phyloP scores from a whole-genome alignment of 1,139 yeast genomes.

The Debaryomycetaceae sp. region DNA sequence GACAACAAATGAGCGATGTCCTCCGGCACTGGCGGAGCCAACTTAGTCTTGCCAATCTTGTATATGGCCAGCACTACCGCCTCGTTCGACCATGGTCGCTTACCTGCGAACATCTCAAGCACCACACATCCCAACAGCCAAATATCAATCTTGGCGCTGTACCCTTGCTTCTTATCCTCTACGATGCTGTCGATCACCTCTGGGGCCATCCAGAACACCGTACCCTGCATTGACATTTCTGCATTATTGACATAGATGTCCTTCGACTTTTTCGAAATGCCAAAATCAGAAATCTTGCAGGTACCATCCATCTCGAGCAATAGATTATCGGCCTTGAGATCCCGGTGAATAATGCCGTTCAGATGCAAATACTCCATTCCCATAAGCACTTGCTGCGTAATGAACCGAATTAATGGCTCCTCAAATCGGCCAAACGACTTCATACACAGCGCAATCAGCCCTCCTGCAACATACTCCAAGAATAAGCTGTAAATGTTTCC shows the following conservation, averaged over 20 bases:
- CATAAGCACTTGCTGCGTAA: conserved; percentile 69
- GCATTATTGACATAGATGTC: conserved; percentile 87
- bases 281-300: conserved; percentile 94
- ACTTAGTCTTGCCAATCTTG: conserved; percentile 61
- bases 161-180: conserved; percentile 76
- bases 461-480: conserved; percentile 95
- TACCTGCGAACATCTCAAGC: conserved; percentile 86
- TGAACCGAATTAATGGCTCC: conserved; percentile 58
- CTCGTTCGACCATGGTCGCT: conserved; percentile 73
- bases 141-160: conserved; percentile 89
- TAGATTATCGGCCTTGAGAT: conserved; percentile 89
- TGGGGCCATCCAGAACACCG: conserved; percentile 99
- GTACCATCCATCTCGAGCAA: conserved; percentile 85
- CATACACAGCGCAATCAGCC: conserved; percentile 83
- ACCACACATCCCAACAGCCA: conserved; percentile 96
- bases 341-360: conserved; percentile 85
- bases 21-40: conserved; percentile 91
- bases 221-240: conserved; percentile 92
- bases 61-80: conserved; percentile 74
- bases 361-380: conserved; percentile 83
- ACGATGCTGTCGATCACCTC: conserved; percentile 82
- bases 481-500: conserved; percentile 72
- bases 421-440: conserved; percentile 80
- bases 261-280: conserved; percentile 80
- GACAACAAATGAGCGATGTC: conserved; percentile 63